Evolutionary conservation across 352 stramenopile genomes (phyloP).

Genomic region (Globisporangium lucens): DNA sequence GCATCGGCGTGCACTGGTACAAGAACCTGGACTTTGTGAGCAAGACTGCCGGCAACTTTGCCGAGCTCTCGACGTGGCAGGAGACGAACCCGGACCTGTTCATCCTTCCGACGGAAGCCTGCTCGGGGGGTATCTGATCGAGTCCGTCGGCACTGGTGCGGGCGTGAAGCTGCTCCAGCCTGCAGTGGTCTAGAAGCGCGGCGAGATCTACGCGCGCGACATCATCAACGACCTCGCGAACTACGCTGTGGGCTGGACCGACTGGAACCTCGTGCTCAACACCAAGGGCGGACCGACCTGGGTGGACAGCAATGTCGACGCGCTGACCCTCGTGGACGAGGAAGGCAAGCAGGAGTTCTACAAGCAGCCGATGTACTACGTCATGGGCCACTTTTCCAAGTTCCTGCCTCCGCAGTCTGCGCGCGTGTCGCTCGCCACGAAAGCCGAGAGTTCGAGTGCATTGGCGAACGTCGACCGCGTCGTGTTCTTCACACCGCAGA

Average conservation of each 20-base stretch:
- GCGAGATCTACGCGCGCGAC: conserved; percentile 53
- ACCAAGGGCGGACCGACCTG: conserved; percentile 48
- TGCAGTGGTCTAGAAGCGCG: conserved; percentile 36
- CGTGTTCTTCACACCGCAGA: conserved; percentile 35
- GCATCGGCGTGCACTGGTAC: conserved; percentile 87
- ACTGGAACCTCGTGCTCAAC: conserved; percentile 74
- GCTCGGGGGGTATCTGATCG: conserved; percentile 44
- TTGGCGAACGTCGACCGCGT: conserved; percentile 27
- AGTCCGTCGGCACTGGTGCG: conserved; percentile 27
- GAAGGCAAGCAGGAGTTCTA: conserved; percentile 26
- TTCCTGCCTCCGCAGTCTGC: conserved; percentile 34
- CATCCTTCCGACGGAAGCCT: conserved; percentile 67
- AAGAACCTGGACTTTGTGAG: conserved; percentile 35
- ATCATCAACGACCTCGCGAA: conserved; percentile 67
- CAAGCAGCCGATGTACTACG: conserved; percentile 19
- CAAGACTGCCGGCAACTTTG: conserved; percentile 30
- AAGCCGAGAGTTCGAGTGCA: background rate
- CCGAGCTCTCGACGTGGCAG: conserved; percentile 33
- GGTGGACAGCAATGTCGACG: conserved; percentile 40
- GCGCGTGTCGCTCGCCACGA: conserved; percentile 22
- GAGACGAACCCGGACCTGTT: conserved; percentile 46
- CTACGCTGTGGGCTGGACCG: conserved; percentile 53
- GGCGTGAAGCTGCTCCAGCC: conserved; percentile 29
- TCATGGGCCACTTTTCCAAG: conserved; percentile 33
- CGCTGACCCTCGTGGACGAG: conserved; percentile 31